A percentile compares a stretch with the other conserved stretches of the same genome.
Conservation (phyloP, 1,284 basidiomycete genomes). For the Austroboletus rostrupii region DNA sequence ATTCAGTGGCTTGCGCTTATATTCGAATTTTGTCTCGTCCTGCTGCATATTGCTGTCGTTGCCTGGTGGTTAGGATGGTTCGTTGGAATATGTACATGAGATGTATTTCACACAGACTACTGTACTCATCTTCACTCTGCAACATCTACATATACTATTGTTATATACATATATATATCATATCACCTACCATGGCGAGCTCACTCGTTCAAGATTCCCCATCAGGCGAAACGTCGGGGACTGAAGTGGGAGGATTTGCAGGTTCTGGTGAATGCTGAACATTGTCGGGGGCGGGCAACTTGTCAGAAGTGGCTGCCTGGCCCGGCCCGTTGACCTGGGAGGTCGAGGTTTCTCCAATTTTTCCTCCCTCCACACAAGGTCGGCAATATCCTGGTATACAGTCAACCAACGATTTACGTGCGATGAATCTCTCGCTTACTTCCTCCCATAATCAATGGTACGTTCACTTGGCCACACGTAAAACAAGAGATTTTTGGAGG, state of each 20-base stretch:
- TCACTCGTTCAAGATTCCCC: neutral
- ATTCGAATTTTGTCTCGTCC: conserved; percentile 50
- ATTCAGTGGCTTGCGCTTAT: conserved; percentile 62
- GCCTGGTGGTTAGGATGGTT: conserved; percentile 72
- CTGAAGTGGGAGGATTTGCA: neutral
- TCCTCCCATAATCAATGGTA: conserved; percentile 68
- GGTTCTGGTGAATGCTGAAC: conserved; percentile 2
- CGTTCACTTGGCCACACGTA: conserved; percentile 58
- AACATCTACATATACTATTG: conserved; percentile 11
- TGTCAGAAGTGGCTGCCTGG: neutral
- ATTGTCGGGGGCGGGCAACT: neutral
- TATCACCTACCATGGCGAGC: neutral
- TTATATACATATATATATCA: conserved; percentile 6
- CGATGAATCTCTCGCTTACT: conserved; percentile 42
- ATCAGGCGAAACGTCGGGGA: conserved; percentile 2
- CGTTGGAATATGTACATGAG: conserved; percentile 45
- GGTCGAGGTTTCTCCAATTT: conserved; percentile 11
- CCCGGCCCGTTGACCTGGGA: conserved; percentile 2
- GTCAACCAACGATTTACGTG: conserved; percentile 5
- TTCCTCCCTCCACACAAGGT: conserved; percentile 53
- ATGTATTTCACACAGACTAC: neutral
- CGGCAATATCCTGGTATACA: conserved; percentile 49
- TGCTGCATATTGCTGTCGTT: conserved; percentile 52
- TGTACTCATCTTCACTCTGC: neutral
- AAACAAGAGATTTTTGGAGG: conserved; percentile 50